Evolutionary conservation across 441 rosid genomes (phyloP), one percentile per base, ranked within the genome.

Genomic region (Aleurites moluccanus): DNA sequence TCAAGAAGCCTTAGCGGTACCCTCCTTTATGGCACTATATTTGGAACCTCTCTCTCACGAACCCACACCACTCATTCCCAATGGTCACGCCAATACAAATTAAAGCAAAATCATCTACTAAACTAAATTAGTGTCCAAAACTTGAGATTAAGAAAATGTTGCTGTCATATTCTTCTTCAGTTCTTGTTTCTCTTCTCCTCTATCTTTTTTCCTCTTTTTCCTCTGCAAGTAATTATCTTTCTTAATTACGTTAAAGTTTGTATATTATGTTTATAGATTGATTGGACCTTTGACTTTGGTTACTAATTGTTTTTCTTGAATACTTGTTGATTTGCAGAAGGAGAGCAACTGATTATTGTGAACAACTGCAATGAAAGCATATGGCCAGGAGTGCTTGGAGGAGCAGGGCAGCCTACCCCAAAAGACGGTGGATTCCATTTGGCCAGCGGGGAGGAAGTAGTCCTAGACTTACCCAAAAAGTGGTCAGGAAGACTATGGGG

Each of bases 401-500:
- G 86, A 16, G 93, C 88, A 10, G 94, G 94, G 50, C 92, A 89
- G 14, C 57, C 82, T 4, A 91, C 88, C 0, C 94, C 92, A 0
- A 79, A 78, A n/a, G 83, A 86, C n/a, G 98, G 98, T 0, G 98
- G 99, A 0, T 92, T 94, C 76, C 86, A 77, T 73, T 89, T 94
- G 4, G 85, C 84, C 38, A 83, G 90, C 27, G 96, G 93, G 4
- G 87, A 91, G 79, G 97, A 94, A 78, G 83, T 83, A 3, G 91
- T 89, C 2, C 11, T 94, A 3, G 90, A 94, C 40, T 78, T 90
- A 60, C 94, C 97, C 0, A 84, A 85, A 4, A 89, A 88, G 75
- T 94, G 99, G 99, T 91, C 98, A 0, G 99, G 99, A 47, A 74
- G 97, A 44, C 74, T 94, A 10, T 92, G 99, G 99, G 97, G 88